Evolutionary conservation across 345 rosid genomes (phyloP).

Genomic region (Lenwebbia sp.): DNA sequence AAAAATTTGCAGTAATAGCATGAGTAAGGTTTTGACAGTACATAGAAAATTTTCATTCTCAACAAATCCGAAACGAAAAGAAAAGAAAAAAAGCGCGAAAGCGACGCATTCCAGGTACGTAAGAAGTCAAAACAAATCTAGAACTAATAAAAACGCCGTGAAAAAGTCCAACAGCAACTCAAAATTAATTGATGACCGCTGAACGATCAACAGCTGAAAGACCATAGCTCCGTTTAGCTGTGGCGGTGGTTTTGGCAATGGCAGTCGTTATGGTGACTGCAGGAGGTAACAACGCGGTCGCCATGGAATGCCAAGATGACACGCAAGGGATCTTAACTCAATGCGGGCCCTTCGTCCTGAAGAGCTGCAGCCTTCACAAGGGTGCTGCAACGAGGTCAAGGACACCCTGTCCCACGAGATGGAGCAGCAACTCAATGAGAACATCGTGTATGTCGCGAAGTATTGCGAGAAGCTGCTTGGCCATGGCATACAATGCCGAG

Average conservation of each 20-base stretch:
- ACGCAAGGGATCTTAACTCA: too few relatives aligned
- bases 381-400: constrained; percentile 13
- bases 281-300: too few relatives aligned
- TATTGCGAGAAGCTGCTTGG: background rate
- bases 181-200: background rate
- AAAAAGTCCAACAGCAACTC: background rate
- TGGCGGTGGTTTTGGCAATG: too few relatives aligned
- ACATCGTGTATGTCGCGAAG: background rate
- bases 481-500: background rate
- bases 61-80: background rate
- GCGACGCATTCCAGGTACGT: background rate
- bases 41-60: background rate
- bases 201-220: background rate
- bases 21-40: background rate
- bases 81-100: background rate
- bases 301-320: too few relatives aligned
- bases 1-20: background rate
- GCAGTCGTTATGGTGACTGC: too few relatives aligned
- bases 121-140: background rate
- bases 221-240: background rate
- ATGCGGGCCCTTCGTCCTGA: too few relatives aligned
- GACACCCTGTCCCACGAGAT: background rate
- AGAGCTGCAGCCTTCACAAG: constrained; percentile 11
- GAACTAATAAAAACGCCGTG: background rate
- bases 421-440: background rate